phyloP scores from a whole-genome alignment of 1,139 yeast species.

The Suhomyces panamericanus region DNA sequence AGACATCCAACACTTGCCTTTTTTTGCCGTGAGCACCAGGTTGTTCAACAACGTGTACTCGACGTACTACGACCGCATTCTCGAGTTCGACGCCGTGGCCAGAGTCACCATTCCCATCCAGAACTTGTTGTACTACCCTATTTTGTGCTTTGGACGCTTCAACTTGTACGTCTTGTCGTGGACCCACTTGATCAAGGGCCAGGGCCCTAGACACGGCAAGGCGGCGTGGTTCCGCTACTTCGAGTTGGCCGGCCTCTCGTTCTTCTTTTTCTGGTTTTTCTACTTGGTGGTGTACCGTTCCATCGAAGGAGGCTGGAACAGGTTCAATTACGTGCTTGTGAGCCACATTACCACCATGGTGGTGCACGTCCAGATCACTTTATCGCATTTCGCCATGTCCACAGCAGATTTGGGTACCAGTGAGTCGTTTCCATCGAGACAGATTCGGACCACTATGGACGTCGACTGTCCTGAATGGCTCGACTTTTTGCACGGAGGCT shows the following conservation, averaged over 20 bases:
- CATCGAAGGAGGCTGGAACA: slow-evolving; percentile 51
- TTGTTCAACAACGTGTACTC: slow-evolving; percentile 70
- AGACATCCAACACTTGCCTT: slow-evolving; percentile 89
- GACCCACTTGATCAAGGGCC: slow-evolving; percentile 68
- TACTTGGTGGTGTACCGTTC: slow-evolving; percentile 57
- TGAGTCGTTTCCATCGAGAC: slow-evolving; percentile 81
- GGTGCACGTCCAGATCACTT: slow-evolving; percentile 87
- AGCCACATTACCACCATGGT: slow-evolving; percentile 84
- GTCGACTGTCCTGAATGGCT: slow-evolving; percentile 93
- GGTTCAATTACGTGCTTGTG: slow-evolving; percentile 62
- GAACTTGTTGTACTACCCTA: slow-evolving; percentile 72
- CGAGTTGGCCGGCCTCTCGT: slow-evolving; percentile 66
- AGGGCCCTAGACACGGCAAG: slow-evolving; percentile 76
- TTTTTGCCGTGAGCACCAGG: slow-evolving; percentile 79
- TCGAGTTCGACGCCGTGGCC: slow-evolving; percentile 70
- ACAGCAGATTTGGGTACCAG: slow-evolving; percentile 80
- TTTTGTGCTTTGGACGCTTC: slow-evolving; percentile 81
- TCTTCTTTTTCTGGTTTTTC: slow-evolving; percentile 79
- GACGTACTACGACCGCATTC: slow-evolving; percentile 68
- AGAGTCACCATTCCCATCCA: slow-evolving; percentile 60
- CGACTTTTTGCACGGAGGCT: slow-evolving; percentile 88
- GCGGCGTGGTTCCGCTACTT: slow-evolving; percentile 86
- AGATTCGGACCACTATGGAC: slow-evolving; percentile 90
- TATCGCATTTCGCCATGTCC: slow-evolving; percentile 92
- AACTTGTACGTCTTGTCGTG: slow-evolving; percentile 80